Evolutionary conservation across 192 early-diverging fungal genomes (phyloP).

Genomic region (Linnemannia exigua): DNA sequence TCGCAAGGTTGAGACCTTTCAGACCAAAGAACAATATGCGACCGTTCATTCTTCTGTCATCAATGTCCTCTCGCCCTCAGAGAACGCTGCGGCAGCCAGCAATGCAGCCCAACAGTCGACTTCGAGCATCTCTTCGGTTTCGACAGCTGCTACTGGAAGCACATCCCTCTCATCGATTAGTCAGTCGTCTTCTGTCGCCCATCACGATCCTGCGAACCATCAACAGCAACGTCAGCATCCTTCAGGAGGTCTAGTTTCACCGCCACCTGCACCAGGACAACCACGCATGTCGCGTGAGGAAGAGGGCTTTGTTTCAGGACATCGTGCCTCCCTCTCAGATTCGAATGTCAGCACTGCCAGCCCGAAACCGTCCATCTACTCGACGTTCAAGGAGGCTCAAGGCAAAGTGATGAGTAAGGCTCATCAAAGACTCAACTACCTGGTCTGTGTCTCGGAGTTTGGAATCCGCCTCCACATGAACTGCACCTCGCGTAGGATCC

Average conservation of each 20-base stretch:
- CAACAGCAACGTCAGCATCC: background rate
- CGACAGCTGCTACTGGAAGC: constrained; percentile 21
- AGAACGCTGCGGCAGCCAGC: constrained; percentile 11
- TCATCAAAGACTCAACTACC: constrained; percentile 42
- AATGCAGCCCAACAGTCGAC: constrained; percentile 12
- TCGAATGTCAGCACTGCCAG: background rate
- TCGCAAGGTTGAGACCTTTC: constrained; percentile 43
- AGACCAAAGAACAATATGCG: constrained; percentile 36
- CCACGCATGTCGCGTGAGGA: constrained; percentile 4
- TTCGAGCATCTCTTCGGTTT: constrained; percentile 28
- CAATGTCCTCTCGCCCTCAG: constrained; percentile 33
- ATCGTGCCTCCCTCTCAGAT: constrained; percentile 22
- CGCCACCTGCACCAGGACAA: background rate
- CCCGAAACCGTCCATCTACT: constrained; percentile 24
- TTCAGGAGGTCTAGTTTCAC: background rate
- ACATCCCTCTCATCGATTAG: constrained; percentile 4
- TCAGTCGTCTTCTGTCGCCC: background rate
- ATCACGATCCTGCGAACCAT: background rate
- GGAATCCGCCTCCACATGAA: constrained; percentile 52
- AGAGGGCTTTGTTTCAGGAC: background rate
- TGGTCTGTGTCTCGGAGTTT: constrained; percentile 39
- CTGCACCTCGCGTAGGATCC: constrained; percentile 45
- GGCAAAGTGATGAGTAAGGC: constrained; percentile 42
- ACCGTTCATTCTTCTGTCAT: constrained; percentile 46
- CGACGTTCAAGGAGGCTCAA: constrained; percentile 33